A percentile compares a stretch with the other conserved stretches of the same genome.
phyloP scores from a whole-genome alignment of 1,284 basidiomycete species.

The Hymenochaete sp. region DNA sequence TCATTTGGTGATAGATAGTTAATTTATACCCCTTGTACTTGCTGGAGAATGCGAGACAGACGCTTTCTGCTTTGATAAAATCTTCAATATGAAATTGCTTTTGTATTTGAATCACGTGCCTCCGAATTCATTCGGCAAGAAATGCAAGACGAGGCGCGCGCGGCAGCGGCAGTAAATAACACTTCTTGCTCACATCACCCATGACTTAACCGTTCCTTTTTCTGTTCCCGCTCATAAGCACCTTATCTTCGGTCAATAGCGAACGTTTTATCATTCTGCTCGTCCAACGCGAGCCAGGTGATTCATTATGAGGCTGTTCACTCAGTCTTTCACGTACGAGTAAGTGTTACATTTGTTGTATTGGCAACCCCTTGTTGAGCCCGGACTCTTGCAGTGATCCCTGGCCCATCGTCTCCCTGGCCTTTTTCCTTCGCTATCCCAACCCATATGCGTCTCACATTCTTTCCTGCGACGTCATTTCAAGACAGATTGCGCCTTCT shows the following conservation, averaged over 20 bases:
- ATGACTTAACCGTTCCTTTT: neutral
- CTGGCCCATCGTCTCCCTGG: conserved; percentile 86
- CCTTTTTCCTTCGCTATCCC: conserved; percentile 94
- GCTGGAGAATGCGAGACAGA: no score
- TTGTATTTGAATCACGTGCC: no score
- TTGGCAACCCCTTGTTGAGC: neutral
- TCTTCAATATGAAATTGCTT: no score
- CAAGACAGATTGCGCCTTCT: conserved; percentile 60
- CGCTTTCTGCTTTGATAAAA: no score
- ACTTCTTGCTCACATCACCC: neutral
- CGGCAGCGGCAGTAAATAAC: no score
- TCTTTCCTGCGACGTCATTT: conserved; percentile 90
- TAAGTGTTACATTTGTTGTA: conserved; percentile 31
- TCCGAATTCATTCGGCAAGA: no score
- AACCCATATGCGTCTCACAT: conserved; percentile 95
- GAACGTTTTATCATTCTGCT: neutral
- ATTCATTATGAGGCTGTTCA: conserved; percentile 67
- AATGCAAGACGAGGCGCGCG: no score
- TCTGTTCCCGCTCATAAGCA: neutral
- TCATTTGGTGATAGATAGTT: no score
- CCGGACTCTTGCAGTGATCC: conserved; percentile 51
- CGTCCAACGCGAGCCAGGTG: no score
- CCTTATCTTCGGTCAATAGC: neutral
- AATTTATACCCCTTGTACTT: no score
- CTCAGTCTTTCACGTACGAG: conserved; percentile 76